Conservation (phyloP, 2,329 filamentous ascomycete species). For the Malbranchea cinnamomea region DNA sequence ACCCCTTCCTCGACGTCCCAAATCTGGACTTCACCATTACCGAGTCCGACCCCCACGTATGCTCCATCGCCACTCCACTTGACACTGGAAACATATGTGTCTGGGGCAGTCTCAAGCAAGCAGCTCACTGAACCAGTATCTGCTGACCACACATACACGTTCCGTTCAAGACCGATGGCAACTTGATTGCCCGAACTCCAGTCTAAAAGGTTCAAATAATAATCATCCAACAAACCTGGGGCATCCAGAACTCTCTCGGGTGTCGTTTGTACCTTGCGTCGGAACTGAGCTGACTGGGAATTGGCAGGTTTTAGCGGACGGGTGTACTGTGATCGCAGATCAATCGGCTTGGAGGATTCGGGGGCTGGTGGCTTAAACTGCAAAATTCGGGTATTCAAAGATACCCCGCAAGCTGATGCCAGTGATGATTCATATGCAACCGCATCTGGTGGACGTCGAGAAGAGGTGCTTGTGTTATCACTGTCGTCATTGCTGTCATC, state of each 20-base stretch:
- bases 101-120: conserved; percentile 70
- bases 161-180: conserved; percentile 90
- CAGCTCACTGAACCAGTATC: conserved; percentile 81
- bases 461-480: conserved; percentile 42
- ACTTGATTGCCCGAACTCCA: conserved; percentile 98
- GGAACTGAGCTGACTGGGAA: conserved; percentile 65
- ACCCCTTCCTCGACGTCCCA: conserved; percentile 93
- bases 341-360: conserved; percentile 95
- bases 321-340: conserved; percentile 96
- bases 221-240: conserved; percentile 90
- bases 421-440: conserved; percentile 86
- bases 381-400: conserved; percentile 84
- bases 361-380: conserved; percentile 97
- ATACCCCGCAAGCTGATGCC: conserved; percentile 81
- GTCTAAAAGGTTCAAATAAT: conserved; percentile 96
- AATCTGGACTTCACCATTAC: conserved; percentile 93
- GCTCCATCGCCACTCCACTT: conserved; percentile 98
- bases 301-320: conserved; percentile 70
- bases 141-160: conserved; percentile 96
- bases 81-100: conserved; percentile 95
- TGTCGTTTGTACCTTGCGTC: conserved; percentile 81
- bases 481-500: conserved; percentile 63
- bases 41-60: conserved; percentile 89
- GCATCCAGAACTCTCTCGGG: conserved; percentile 94
- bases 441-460: conserved; percentile 71